Evolutionary conservation across 2,329 filamentous ascomycete genomes (phyloP).

Genomic region (Aspergillus sp.): DNA sequence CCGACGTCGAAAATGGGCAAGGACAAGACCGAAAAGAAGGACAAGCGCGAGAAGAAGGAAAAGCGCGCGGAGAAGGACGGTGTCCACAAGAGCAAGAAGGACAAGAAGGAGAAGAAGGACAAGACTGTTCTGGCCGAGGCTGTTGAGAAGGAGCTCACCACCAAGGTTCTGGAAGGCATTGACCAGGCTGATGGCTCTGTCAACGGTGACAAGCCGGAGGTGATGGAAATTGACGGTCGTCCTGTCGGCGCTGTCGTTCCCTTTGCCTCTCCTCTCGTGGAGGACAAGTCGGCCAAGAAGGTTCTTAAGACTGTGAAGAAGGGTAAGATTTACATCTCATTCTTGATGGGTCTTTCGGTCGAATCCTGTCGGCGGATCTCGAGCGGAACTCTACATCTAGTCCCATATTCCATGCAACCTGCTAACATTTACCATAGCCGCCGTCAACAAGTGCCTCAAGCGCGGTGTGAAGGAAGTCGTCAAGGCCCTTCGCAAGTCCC

Average conservation of each 20-base stretch:
- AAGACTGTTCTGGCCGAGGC: constrained; percentile 37
- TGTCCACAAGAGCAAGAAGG: constrained; percentile 46
- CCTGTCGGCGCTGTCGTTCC: constrained; percentile 48
- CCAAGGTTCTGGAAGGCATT: constrained; percentile 34
- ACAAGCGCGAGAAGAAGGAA: constrained; percentile 44
- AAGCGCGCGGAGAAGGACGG: constrained; percentile 47
- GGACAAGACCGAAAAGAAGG: constrained; percentile 46
- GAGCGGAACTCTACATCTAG: no score
- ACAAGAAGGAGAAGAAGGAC: constrained; percentile 46
- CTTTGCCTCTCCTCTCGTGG: constrained; percentile 49
- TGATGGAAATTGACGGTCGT: constrained; percentile 27
- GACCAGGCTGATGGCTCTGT: constrained; percentile 26
- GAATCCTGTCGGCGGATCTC: background rate
- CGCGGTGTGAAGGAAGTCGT: constrained; percentile 98
- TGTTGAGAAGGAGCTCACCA: constrained; percentile 39
- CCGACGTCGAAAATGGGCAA: constrained; percentile 41
- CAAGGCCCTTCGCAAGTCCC: constrained; percentile 93
- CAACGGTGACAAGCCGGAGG: constrained; percentile 24
- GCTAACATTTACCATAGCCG: constrained; percentile 56
- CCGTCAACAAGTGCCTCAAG: constrained; percentile 92
- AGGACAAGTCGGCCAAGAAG: constrained; percentile 52
- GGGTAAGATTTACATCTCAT: constrained; percentile 29
- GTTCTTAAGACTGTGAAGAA: constrained; percentile 53
- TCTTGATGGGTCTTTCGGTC: background rate
- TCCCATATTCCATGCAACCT: no score